phyloP scores from a whole-genome alignment of 2,329 filamentous ascomycete genomes.

The Colletotrichum aenigma region DNA sequence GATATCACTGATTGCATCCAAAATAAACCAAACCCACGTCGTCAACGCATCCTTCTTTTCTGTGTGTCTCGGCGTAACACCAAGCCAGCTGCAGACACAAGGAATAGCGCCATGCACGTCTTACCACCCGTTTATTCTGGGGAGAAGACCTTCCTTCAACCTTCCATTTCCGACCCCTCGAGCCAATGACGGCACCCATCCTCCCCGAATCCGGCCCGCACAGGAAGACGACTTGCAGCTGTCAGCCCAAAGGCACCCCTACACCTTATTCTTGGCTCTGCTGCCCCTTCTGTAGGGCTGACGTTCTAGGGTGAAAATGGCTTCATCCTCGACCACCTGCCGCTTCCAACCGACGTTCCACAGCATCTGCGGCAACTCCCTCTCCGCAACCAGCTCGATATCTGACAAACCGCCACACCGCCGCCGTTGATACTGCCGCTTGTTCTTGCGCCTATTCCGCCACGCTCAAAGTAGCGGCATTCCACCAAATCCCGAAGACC shows the following conservation, averaged over 20 bases:
- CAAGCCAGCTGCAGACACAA: neutral
- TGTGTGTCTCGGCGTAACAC: neutral
- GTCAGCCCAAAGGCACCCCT: neutral
- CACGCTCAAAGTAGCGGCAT: neutral
- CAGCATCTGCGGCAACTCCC: neutral
- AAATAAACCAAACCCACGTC: neutral
- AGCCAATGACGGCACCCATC: neutral
- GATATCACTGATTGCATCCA: neutral
- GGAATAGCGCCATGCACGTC: neutral
- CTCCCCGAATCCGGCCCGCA: neutral
- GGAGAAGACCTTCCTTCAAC: neutral
- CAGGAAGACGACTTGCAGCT: neutral
- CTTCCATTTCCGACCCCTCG: neutral
- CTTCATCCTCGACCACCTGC: neutral
- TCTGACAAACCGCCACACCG: neutral
- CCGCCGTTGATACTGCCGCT: neutral
- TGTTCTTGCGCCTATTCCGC: neutral
- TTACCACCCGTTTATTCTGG: neutral
- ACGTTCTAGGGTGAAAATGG: neutral
- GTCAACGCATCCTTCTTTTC: neutral
- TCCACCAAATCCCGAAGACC: neutral
- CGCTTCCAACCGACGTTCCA: constrained; percentile 3
- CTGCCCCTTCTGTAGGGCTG: constrained; percentile 4
- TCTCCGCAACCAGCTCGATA: neutral
- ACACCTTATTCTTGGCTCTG: neutral